These are phyloP conservation scores for Mediolabrus comicus DNA, from an alignment of 108 stramenopile species.

Conservation along the genomic window DNA sequence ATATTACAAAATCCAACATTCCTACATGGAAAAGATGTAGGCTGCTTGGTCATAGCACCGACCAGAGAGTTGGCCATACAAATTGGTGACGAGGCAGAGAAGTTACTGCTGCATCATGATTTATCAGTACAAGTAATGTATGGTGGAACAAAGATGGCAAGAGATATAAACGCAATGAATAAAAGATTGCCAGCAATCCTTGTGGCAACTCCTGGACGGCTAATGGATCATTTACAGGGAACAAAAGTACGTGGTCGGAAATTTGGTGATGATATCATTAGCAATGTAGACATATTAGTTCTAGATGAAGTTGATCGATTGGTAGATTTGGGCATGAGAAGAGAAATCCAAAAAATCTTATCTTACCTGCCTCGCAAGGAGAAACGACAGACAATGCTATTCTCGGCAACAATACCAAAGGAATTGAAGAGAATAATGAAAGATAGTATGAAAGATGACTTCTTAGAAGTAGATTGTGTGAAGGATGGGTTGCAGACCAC, in stretches of 20 bases:
- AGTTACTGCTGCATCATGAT: slow-evolving; percentile 32
- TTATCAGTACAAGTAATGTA: slow-evolving; percentile 57
- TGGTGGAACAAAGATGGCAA: slow-evolving; percentile 65
- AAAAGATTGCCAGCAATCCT: slow-evolving; percentile 43
- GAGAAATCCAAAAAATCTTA: slow-evolving; percentile 69
- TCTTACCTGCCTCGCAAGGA: slow-evolving; percentile 56
- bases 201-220: slow-evolving; percentile 71
- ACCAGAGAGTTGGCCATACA: slow-evolving; percentile 80
- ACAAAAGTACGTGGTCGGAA: slow-evolving; percentile 62
- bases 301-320: slow-evolving; percentile 88
- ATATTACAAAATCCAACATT: slow-evolving; percentile 32
- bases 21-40: slow-evolving; percentile 46
- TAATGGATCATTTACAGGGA: slow-evolving; percentile 71
- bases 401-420: slow-evolving; percentile 79
- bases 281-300: slow-evolving; percentile 48
- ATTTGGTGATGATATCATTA: slow-evolving; percentile 45
- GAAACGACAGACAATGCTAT: slow-evolving; percentile 78
- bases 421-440: slow-evolving; percentile 41
- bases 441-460: slow-evolving; percentile 41
- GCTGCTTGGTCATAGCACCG: slow-evolving; percentile 75
- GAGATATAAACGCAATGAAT: slow-evolving; percentile 57
- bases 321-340: slow-evolving; percentile 86
- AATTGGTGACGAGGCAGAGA: slow-evolving; percentile 57
- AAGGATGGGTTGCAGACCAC: slow-evolving; percentile 47
- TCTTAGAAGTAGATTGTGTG: slow-evolving; percentile 42